Evolutionary conservation across 2,329 filamentous ascomycete genomes (phyloP).

Genomic region (Orbilia blumenaviensis): DNA sequence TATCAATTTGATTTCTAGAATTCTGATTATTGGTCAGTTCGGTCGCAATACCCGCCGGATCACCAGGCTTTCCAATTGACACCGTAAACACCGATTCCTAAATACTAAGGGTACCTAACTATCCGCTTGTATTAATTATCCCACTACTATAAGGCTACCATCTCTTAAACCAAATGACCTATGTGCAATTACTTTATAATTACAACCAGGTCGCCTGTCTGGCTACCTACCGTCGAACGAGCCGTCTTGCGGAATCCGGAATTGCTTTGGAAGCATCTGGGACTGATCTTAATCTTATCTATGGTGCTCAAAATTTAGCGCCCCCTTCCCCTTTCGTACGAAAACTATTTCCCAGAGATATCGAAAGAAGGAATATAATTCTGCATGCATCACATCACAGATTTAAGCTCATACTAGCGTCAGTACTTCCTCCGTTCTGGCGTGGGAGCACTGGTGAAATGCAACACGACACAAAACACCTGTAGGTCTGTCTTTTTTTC

Average conservation of each 20-base stretch:
- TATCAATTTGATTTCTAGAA: not conserved
- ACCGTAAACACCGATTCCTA: not conserved
- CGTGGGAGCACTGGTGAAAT: not conserved
- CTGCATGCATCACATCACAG: not conserved
- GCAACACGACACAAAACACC: slow-evolving; percentile 9
- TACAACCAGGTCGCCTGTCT: no score
- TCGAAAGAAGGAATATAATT: slow-evolving; percentile 5
- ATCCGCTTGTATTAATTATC: no score
- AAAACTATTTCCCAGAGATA: not conserved
- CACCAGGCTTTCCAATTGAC: not conserved
- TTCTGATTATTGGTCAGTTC: not conserved
- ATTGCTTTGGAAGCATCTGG: not conserved
- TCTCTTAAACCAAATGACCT: no score
- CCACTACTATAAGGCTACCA: no score
- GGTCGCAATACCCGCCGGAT: not conserved
- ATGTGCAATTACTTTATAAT: no score
- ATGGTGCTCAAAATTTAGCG: not conserved
- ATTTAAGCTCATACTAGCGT: slow-evolving; percentile 9
- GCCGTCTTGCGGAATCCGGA: not conserved
- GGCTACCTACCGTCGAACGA: not conserved
- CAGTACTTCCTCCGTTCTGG: not conserved
- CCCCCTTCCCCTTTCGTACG: not conserved
- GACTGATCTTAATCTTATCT: not conserved
- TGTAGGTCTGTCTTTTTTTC: not conserved
- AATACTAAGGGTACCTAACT: not conserved